Conservation (phyloP, 1,284 basidiomycete genomes). For the Stereum hirsutum region DNA sequence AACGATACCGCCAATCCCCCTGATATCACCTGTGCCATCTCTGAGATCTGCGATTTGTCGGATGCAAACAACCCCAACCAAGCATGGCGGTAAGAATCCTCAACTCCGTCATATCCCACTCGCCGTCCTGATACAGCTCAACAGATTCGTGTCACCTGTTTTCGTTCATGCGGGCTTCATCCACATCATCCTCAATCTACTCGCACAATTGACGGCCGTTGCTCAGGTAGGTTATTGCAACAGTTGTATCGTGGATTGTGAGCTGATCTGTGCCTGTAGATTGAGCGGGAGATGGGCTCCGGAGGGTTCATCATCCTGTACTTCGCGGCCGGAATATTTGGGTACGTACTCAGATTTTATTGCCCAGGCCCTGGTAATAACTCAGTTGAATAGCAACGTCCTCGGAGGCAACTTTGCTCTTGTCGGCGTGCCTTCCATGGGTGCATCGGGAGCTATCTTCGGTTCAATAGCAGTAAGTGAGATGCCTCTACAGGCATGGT, state of each 20-base stretch:
- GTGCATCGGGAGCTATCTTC: conserved; percentile 91
- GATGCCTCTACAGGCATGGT: conserved; percentile 12
- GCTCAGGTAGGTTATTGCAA: conserved; percentile 52
- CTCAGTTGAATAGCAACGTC: conserved; percentile 47
- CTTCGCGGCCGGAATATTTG: conserved; percentile 86
- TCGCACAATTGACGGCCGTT: conserved; percentile 76
- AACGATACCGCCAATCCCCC: conserved; percentile 73
- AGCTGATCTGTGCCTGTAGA: conserved; percentile 29
- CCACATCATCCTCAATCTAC: conserved; percentile 83
- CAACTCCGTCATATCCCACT: neutral
- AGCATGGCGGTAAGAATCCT: conserved; percentile 60
- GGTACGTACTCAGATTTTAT: conserved; percentile 30
- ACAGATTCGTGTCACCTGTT: conserved; percentile 76
- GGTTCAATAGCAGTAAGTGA: conserved; percentile 71
- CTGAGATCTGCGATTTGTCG: conserved; percentile 87
- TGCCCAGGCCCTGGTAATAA: conserved; percentile 7
- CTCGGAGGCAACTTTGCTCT: conserved; percentile 89
- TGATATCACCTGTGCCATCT: conserved; percentile 63
- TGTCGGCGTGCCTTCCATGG: conserved; percentile 86
- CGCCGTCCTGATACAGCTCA: too few relatives aligned
- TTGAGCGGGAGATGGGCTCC: conserved; percentile 84
- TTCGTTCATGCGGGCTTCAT: conserved; percentile 92
- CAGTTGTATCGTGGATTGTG: too few relatives aligned
- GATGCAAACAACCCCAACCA: conserved; percentile 78
- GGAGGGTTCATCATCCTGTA: conserved; percentile 77